Evolutionary conservation across 2,329 filamentous ascomycete genomes (phyloP).

Genomic region (Trichoderma guizhouense): DNA sequence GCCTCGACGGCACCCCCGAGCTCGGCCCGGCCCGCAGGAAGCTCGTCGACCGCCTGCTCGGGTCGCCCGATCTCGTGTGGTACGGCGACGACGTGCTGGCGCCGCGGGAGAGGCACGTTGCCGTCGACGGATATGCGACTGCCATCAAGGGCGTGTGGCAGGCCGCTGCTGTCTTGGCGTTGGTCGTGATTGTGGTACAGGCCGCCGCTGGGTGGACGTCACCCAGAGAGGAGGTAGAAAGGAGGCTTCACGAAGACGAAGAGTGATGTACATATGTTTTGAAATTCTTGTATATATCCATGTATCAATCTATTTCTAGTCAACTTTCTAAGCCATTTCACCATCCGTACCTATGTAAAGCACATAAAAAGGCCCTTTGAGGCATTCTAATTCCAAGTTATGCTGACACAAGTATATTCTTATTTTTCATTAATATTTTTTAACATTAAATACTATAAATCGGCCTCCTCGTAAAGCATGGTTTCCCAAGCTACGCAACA

Average conservation of each 20-base stretch:
- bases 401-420: neutral
- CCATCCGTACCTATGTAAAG: neutral
- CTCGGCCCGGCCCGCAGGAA: slow-evolving; percentile 34
- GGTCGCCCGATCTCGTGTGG: slow-evolving; percentile 50
- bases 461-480: neutral
- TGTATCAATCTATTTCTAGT: neutral
- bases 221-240: slow-evolving; percentile 31
- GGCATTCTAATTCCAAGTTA: neutral
- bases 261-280: neutral
- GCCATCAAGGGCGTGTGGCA: slow-evolving; percentile 47
- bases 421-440: neutral
- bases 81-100: slow-evolving; percentile 37
- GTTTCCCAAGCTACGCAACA: neutral
- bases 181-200: slow-evolving; percentile 46
- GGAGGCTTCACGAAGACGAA: slow-evolving; percentile 29
- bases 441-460: neutral
- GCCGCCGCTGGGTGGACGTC: slow-evolving; percentile 50
- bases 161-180: slow-evolving; percentile 42
- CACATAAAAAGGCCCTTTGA: neutral
- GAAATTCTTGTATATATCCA: neutral
- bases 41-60: slow-evolving; percentile 47
- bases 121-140: slow-evolving; percentile 46
- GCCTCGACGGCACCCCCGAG: slow-evolving; percentile 39
- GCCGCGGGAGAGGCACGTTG: slow-evolving; percentile 42
- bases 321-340: neutral